These are phyloP conservation scores for Lasiosphaeria hispida DNA, from an alignment of 495 filamentous ascomycete genomes.

Conservation along the genomic window DNA sequence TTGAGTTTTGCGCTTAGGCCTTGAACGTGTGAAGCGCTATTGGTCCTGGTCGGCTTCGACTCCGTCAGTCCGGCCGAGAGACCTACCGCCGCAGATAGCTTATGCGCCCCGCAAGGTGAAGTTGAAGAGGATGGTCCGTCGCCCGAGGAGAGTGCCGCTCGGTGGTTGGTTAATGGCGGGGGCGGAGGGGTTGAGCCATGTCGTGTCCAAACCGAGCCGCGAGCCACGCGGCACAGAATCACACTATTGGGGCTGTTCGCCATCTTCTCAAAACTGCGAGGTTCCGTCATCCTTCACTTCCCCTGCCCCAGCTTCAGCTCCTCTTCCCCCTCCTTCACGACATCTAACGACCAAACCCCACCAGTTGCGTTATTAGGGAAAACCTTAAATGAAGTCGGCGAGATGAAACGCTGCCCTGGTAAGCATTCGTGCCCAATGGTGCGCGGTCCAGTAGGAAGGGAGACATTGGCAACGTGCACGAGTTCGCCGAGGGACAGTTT, in stretches of 20 bases:
- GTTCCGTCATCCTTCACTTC: too few relatives aligned
- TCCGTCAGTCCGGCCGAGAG: constrained; percentile 20
- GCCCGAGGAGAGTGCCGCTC: too few relatives aligned
- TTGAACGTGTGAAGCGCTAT: neutral
- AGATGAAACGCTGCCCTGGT: constrained; percentile 3
- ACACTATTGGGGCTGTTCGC: too few relatives aligned
- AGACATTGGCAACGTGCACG: constrained; percentile 15
- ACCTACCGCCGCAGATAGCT: neutral
- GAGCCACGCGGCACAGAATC: neutral
- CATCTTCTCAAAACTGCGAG: neutral
- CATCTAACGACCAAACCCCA: neutral
- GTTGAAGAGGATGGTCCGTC: neutral
- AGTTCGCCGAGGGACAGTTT: neutral
- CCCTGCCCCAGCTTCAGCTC: neutral
- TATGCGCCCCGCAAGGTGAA: neutral
- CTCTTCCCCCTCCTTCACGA: neutral
- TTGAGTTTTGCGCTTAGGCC: too few relatives aligned
- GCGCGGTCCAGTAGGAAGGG: constrained; percentile 13
- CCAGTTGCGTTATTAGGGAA: neutral
- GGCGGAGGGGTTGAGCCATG: neutral
- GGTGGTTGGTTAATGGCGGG: too few relatives aligned
- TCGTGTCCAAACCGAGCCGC: neutral
- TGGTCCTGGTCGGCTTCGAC: constrained; percentile 6
- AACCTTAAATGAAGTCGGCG: constrained; percentile 6
- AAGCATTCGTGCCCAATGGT: constrained; percentile 2